These are phyloP conservation scores for Trapa bicornis DNA, from an alignment of 345 rosid genomes.

Conservation along the genomic window DNA sequence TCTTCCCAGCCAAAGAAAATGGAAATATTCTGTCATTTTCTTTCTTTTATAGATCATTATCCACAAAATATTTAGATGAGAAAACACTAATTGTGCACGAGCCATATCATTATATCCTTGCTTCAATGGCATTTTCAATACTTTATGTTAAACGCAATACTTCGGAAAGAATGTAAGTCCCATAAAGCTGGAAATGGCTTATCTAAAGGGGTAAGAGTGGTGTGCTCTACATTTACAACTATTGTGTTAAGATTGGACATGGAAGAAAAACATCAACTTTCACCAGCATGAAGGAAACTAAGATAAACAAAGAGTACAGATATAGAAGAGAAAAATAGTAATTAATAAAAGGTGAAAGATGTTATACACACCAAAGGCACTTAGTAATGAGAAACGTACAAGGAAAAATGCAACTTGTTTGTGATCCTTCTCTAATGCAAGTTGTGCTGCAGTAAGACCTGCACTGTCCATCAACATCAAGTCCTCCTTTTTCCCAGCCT, in stretches of 20 bases:
- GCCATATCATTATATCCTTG: background rate
- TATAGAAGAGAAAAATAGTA: background rate
- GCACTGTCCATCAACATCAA: slow-evolving; percentile 68
- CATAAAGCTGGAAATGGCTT: background rate
- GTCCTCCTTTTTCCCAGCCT: slow-evolving; percentile 86
- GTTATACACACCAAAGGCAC: background rate
- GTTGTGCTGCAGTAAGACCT: slow-evolving; percentile 95
- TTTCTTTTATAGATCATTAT: background rate
- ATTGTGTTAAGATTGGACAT: background rate
- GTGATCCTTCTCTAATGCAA: slow-evolving; percentile 91
- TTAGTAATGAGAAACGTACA: slow-evolving; percentile 53
- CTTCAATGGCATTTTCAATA: background rate
- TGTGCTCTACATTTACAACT: background rate
- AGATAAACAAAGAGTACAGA: background rate
- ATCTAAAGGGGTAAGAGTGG: background rate
- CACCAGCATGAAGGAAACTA: too few species aligned
- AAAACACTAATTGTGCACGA: background rate
- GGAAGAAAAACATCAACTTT: background rate
- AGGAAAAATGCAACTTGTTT: slow-evolving; percentile 98
- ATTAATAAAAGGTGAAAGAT: background rate
- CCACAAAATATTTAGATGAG: background rate
- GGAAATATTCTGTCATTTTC: background rate
- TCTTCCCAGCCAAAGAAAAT: background rate
- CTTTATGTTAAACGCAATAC: background rate
- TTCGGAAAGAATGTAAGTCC: background rate